phyloP scores from a whole-genome alignment of 345 rosid genomes.

The Eutrema yunnanense region DNA sequence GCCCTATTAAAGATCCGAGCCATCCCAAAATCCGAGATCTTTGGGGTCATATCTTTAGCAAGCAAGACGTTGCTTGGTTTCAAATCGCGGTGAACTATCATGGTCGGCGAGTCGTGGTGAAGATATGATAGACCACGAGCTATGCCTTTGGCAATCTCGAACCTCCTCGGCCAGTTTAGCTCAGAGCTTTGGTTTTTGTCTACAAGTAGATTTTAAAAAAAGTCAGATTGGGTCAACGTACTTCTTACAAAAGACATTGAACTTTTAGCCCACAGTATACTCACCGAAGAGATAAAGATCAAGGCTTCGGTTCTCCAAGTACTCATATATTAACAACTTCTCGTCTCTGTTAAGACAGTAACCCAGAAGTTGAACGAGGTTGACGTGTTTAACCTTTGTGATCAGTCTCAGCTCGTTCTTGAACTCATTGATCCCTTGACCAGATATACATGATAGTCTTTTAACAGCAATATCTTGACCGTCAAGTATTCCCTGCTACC shows the following conservation, averaged over 20 bases:
- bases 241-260: too few species aligned
- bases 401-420: slow-evolving; percentile 60
- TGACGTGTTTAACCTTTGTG: slow-evolving; percentile 40
- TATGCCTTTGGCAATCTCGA: slow-evolving; percentile 48
- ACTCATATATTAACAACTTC: slow-evolving; percentile 67
- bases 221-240: too few species aligned
- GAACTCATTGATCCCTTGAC: slow-evolving; percentile 62
- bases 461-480: slow-evolving; percentile 61
- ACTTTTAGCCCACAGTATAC: too few species aligned
- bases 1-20: slow-evolving; percentile 61
- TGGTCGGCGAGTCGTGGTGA: slow-evolving; percentile 58
- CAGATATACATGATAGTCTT: slow-evolving; percentile 51
- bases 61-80: slow-evolving; percentile 45
- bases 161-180: slow-evolving; percentile 52
- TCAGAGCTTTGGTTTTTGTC: slow-evolving; percentile 36
- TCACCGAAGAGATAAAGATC: slow-evolving; percentile 53
- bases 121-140: slow-evolving; percentile 62
- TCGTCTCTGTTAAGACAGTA: slow-evolving; percentile 50
- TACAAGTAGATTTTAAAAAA: slow-evolving; percentile 15
- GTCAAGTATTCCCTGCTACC: slow-evolving; percentile 45
- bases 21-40: slow-evolving; percentile 76
- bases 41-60: slow-evolving; percentile 38
- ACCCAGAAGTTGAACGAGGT: slow-evolving; percentile 56
- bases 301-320: slow-evolving; percentile 58
- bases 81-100: slow-evolving; percentile 63